Conservation (phyloP, 2,329 filamentous ascomycete genomes). For the Pezicula radicicola region DNA sequence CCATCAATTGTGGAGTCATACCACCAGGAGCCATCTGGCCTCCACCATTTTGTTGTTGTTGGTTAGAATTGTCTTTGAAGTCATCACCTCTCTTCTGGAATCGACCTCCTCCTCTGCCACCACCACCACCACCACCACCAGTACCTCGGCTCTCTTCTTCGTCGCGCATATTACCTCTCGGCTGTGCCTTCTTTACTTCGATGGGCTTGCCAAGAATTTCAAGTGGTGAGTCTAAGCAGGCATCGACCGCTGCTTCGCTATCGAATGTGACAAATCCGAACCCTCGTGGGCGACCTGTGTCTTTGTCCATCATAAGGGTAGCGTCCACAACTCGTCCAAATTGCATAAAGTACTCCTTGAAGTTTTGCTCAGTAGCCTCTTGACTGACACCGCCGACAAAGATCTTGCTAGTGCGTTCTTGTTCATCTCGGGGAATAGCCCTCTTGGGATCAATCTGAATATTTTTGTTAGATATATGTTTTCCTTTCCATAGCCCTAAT, state of each 20-base stretch:
- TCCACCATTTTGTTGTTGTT: conserved; percentile 25
- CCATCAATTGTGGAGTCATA: conserved; percentile 97
- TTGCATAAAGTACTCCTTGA: conserved; percentile 94
- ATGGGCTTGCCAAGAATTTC: conserved; percentile 96
- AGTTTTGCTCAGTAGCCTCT: conserved; percentile 93
- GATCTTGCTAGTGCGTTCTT: conserved; percentile 97
- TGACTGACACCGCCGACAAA: conserved; percentile 98
- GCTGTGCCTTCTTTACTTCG: conserved; percentile 97
- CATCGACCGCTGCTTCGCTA: conserved; percentile 90
- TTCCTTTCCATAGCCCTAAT: conserved; percentile 10
- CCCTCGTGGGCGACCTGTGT: conserved; percentile 91
- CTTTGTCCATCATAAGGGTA: conserved; percentile 99
- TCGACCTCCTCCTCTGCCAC: conserved; percentile 37
- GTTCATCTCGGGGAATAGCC: conserved; percentile 94
- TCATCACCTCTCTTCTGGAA: conserved; percentile 50
- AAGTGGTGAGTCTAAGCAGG: conserved; percentile 78
- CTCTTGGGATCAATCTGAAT: conserved; percentile 88
- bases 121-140: conserved; percentile 43
- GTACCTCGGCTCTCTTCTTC: conserved; percentile 68
- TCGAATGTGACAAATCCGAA: conserved; percentile 99
- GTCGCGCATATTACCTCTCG: conserved; percentile 88
- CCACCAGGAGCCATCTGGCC: conserved; percentile 45
- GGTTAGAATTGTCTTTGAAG: conserved; percentile 41
- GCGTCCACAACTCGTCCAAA: conserved; percentile 96
- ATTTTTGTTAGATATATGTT: conserved; percentile 14